Percentiles rank a stretch among this genome's conserved stretches.
phyloP scores from a whole-genome alignment of 2,329 filamentous ascomycete genomes.

The Cladosporium sp. region DNA sequence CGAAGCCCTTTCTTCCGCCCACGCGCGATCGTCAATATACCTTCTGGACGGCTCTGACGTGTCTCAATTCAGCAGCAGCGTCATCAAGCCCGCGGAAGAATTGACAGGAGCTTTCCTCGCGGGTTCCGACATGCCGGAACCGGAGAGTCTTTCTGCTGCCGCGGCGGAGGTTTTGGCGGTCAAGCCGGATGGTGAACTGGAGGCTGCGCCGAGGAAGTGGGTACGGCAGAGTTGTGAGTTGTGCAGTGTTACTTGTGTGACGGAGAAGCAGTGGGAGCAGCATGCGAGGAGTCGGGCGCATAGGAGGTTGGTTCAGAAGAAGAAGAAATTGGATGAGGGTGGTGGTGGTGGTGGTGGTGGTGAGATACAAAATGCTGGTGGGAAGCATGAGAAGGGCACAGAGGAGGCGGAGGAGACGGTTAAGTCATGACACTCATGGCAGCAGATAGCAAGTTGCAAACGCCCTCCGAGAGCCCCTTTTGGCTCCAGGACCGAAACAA shows the following conservation, averaged over 20 bases:
- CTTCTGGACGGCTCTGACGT: slow-evolving; percentile 75
- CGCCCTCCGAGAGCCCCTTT: no score
- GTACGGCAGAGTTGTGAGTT: slow-evolving; percentile 61
- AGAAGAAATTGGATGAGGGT: slow-evolving; percentile 9
- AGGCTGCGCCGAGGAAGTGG: slow-evolving; percentile 42
- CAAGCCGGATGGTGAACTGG: slow-evolving; percentile 47
- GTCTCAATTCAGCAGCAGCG: slow-evolving; percentile 55
- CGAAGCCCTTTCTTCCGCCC: slow-evolving; percentile 54
- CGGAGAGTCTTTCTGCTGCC: slow-evolving; percentile 50
- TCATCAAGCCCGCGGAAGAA: slow-evolving; percentile 59
- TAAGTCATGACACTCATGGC: no score
- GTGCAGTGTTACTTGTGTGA: slow-evolving; percentile 57
- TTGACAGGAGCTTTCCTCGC: slow-evolving; percentile 62
- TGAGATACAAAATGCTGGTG: no score
- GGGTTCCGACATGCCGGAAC: slow-evolving; percentile 47
- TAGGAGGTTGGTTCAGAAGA: slow-evolving; percentile 30
- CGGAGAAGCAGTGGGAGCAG: slow-evolving; percentile 52
- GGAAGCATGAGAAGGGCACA: no score
- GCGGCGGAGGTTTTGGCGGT: slow-evolving; percentile 55
- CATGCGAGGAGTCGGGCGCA: slow-evolving; percentile 56
- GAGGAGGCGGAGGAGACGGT: no score
- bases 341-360: no score
- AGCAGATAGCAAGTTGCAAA: no score
- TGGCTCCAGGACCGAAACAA: no score
- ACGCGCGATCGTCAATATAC: slow-evolving; percentile 55